Evolutionary conservation across 208 protist species (phyloP).

Genomic region (Leishmania tarentolae): DNA sequence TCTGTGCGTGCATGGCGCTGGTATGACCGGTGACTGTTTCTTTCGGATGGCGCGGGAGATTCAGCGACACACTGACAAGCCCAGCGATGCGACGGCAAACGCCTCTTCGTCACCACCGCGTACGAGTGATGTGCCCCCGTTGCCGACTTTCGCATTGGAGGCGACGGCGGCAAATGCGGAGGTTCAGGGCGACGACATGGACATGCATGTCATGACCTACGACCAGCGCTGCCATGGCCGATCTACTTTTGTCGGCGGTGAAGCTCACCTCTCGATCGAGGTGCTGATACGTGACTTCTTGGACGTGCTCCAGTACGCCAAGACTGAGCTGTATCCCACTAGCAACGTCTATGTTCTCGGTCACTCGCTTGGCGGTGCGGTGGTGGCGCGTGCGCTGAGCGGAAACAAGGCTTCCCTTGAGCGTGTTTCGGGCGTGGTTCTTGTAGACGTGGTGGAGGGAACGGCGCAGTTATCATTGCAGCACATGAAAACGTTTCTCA

Average conservation of each 20-base stretch:
- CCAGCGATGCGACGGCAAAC: background rate
- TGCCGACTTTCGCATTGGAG: background rate
- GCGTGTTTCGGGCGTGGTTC: slow-evolving; percentile 60
- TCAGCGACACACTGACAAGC: slow-evolving; percentile 7
- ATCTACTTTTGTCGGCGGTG: slow-evolving; percentile 67
- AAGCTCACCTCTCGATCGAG: slow-evolving; percentile 64
- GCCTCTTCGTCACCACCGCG: background rate
- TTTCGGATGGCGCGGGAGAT: slow-evolving; percentile 52
- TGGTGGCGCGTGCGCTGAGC: slow-evolving; percentile 58
- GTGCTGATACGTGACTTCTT: slow-evolving; percentile 74
- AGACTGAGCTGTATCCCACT: slow-evolving; percentile 42
- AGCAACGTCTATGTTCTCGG: slow-evolving; percentile 73
- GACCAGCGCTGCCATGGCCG: slow-evolving; percentile 90
- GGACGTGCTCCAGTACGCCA: slow-evolving; percentile 44
- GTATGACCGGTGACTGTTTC: slow-evolving; percentile 83
- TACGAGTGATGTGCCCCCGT: background rate
- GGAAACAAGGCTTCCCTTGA: slow-evolving; percentile 29
- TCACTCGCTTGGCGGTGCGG: slow-evolving; percentile 88
- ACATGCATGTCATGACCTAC: slow-evolving; percentile 66
- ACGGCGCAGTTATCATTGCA: slow-evolving; percentile 79
- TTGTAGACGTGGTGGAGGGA: slow-evolving; percentile 93
- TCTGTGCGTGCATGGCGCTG: slow-evolving; percentile 91
- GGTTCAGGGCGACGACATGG: slow-evolving; percentile 33
- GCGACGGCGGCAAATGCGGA: slow-evolving; percentile 7
- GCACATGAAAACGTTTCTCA: slow-evolving; percentile 84